Percentiles rank a stretch among this genome's conserved stretches.
Conservation (phyloP, 257 asterid species). For the Orobanche coerulescens region DNA sequence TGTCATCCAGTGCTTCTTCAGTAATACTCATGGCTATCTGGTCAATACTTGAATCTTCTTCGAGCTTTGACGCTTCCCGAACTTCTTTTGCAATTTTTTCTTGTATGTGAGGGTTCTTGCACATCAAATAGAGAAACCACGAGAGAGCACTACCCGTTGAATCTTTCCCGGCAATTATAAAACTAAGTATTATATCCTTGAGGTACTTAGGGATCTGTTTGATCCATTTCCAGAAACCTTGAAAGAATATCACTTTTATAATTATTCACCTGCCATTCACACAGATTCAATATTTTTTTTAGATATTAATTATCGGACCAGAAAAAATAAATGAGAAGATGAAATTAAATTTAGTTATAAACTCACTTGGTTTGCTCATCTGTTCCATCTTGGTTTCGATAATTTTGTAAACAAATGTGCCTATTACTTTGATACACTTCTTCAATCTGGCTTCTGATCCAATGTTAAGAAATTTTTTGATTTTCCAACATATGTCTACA, state of each 20-base stretch:
- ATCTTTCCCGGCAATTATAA: conserved; percentile 73
- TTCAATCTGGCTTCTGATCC: conserved; percentile 57
- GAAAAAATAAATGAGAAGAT: not conserved
- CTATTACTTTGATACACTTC: conserved; percentile 40
- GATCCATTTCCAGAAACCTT: conserved; percentile 46
- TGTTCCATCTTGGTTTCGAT: conserved; percentile 44
- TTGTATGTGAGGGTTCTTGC: conserved; percentile 53
- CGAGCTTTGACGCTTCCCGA: conserved; percentile 25
- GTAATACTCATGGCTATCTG: conserved; percentile 39
- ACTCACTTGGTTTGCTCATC: conserved; percentile 25
- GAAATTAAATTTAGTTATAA: not conserved
- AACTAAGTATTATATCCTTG: conserved; percentile 59
- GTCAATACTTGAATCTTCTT: conserved; percentile 21
- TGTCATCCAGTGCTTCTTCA: conserved; percentile 47
- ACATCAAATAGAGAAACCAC: conserved; percentile 67
- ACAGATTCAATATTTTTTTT: not conserved
- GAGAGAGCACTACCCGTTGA: conserved; percentile 62
- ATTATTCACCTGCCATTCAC: conserved; percentile 26
- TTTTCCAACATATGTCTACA: conserved; percentile 45
- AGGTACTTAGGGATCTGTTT: conserved; percentile 57
- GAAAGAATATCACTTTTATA: conserved; percentile 57
- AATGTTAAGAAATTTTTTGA: conserved; percentile 45
- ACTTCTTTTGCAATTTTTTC: conserved; percentile 42
- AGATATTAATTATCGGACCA: not conserved
- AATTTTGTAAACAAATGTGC: conserved; percentile 43